Percentiles rank a stretch among this genome's conserved stretches.
Evolutionary conservation across 148 eudicot genomes (phyloP).

Genomic region (Nepenthes gracilis): DNA sequence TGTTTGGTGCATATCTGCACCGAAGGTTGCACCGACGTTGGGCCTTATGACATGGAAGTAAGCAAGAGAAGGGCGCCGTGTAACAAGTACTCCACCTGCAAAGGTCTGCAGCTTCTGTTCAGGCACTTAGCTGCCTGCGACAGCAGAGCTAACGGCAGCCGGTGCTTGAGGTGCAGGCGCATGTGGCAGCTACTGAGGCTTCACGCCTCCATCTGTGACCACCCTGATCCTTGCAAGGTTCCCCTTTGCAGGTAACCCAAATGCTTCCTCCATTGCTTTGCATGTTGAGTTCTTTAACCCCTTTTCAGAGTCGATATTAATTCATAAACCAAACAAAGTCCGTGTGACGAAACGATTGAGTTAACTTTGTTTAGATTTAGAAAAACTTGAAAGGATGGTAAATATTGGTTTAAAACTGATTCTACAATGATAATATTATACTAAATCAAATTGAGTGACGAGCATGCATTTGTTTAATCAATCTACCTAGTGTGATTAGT

Average conservation of each 20-base stretch:
- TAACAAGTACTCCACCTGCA: constrained; percentile 54
- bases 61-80: constrained; percentile 55
- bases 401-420: too few species aligned
- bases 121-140: constrained; percentile 71
- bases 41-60: constrained; percentile 63
- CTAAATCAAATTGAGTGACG: too few species aligned
- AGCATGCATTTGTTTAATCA: too few species aligned
- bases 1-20: constrained; percentile 80
- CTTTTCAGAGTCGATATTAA: too few species aligned
- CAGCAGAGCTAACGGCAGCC: constrained; percentile 51
- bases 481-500: too few species aligned
- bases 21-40: constrained; percentile 79
- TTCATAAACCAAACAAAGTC: too few species aligned
- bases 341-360: too few species aligned
- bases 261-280: too few species aligned
- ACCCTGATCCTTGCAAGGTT: constrained; percentile 56
- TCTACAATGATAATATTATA: too few species aligned
- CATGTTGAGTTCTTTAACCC: too few species aligned
- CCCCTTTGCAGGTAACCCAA: constrained; percentile 72
- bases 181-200: constrained; percentile 88
- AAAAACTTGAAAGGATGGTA: too few species aligned
- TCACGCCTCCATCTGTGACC: constrained; percentile 76
- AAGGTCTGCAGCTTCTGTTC: constrained; percentile 60
- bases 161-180: constrained; percentile 61
- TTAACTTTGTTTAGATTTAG: too few species aligned